These are phyloP conservation scores for Breviolum minutum DNA, from an alignment of 73 alveolate species.

Conservation along the genomic window DNA sequence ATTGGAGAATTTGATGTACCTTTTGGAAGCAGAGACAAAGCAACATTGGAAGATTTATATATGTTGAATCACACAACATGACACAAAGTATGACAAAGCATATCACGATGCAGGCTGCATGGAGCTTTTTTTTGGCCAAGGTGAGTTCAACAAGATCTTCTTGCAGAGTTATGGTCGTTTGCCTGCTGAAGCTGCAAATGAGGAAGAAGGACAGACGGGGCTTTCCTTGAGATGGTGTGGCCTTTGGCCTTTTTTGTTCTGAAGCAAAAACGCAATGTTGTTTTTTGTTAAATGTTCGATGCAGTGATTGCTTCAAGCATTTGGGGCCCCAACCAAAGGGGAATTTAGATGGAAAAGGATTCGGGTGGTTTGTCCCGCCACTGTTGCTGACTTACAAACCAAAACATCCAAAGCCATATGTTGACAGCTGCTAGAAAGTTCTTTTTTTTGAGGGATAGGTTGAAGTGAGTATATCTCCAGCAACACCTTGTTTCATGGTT, in stretches of 20 bases:
- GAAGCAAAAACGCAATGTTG: too few species aligned
- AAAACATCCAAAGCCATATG: too few species aligned
- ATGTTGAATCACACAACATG: too few species aligned
- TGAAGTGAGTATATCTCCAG: neutral
- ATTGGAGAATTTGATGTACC: neutral
- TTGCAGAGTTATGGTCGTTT: constrained; percentile 46
- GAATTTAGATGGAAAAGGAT: too few species aligned
- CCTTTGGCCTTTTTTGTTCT: neutral
- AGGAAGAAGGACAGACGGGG: neutral
- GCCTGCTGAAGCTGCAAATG: neutral
- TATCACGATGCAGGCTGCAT: neutral
- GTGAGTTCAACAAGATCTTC: constrained; percentile 75
- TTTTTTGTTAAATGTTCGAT: too few species aligned
- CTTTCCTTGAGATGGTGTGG: neutral
- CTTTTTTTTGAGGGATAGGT: neutral
- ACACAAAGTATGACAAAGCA: neutral
- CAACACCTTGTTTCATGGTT: neutral
- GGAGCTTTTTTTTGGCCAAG: neutral
- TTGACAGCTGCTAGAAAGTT: neutral
- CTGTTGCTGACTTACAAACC: too few species aligned
- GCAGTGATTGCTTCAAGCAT: too few species aligned
- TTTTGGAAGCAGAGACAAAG: neutral
- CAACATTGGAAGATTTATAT: neutral
- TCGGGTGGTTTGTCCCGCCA: too few species aligned
- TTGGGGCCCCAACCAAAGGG: neutral